Base-by-base conservation (phyloP, 768 basidiomycete genomes). In the Amanita muscaria region DNA sequence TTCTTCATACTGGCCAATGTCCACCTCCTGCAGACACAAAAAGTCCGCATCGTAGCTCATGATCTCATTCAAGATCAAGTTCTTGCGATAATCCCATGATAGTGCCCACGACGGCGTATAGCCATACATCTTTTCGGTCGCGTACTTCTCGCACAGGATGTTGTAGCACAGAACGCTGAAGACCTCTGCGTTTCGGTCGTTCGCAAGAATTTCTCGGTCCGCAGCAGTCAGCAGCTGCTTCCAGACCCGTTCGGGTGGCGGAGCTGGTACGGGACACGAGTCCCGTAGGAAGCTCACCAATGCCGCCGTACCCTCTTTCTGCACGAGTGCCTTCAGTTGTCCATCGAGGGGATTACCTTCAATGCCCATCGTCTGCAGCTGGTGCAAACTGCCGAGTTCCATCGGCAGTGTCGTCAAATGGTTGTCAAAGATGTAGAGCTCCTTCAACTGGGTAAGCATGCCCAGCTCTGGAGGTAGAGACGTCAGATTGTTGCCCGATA, bases 101-200 rank as follows among this genome's bases (percentile, higher is more conserved):
- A 99, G 70, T 0, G 96, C 96, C 94, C 96, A 98, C 1, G 81
- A 73, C 1, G 96, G 96, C 0, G 96, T 98, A 63, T 99, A 99
- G 1, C 90, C 91, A 60, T 98, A 99, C 60, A 93, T 63, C 51
- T 78, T 72, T 53, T 84, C 79, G 23, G 93, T 92, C 11, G 96
- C 96, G 54, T 77, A 86, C 58, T 79, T 77, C 58, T 94, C 88
- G 63, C 88, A 93, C 9, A 99, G 78, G 50, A 98, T 92, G 64
- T 99, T 99, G 73, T 90, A 97, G 60, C 77, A 85, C 14, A 97
- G 67, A 23, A 88, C 74, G 39, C 76, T 84, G 65, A 94, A 81
- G 2, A 76, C 77, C 63, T 97, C 92, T 14, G 76, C 62, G 21
- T 70, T 68, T 14, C 82, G 73, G 56, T 89, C 87, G n/a, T 67